Percentiles rank a stretch among this genome's conserved stretches.
These are phyloP conservation scores for Epichloe sylvatica DNA, from an alignment of 2,329 filamentous ascomycete species.

Conservation along the genomic window DNA sequence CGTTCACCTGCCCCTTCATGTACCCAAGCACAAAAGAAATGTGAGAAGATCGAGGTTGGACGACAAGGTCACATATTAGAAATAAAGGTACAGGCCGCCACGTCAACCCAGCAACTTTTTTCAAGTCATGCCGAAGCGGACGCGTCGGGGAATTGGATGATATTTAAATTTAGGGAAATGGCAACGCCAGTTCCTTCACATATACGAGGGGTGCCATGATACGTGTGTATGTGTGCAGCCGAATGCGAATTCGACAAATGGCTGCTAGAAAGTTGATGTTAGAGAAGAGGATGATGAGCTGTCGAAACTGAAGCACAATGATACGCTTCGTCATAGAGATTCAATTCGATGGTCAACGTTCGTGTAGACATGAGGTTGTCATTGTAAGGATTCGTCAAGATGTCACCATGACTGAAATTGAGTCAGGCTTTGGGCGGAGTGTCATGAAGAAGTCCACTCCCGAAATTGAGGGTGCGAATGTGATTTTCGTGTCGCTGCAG, in stretches of 20 bases:
- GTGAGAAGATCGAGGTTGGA: background rate
- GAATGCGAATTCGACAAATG: background rate
- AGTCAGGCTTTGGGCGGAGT: background rate
- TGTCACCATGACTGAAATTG: background rate
- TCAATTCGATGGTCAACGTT: background rate
- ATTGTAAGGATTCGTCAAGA: constrained; percentile 3
- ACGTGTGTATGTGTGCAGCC: background rate
- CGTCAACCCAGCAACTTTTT: background rate
- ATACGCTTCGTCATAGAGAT: background rate
- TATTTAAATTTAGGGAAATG: background rate
- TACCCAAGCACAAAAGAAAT: constrained; percentile 5
- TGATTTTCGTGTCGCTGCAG: background rate
- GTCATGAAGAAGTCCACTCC: background rate
- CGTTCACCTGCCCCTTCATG: constrained; percentile 1
- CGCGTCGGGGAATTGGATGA: background rate
- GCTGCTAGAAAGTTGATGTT: background rate
- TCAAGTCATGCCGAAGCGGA: background rate
- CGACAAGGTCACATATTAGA: background rate
- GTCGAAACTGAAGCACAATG: background rate
- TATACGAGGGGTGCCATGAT: too few species aligned
- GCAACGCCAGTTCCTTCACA: background rate
- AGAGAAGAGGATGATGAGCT: background rate
- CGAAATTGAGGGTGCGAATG: background rate
- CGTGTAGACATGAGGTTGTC: background rate
- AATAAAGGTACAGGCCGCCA: background rate